Evolutionary conservation across 129 eudicot genomes (phyloP), one percentile per base, ranked within the genome.

Genomic region (Silybum marianum): DNA sequence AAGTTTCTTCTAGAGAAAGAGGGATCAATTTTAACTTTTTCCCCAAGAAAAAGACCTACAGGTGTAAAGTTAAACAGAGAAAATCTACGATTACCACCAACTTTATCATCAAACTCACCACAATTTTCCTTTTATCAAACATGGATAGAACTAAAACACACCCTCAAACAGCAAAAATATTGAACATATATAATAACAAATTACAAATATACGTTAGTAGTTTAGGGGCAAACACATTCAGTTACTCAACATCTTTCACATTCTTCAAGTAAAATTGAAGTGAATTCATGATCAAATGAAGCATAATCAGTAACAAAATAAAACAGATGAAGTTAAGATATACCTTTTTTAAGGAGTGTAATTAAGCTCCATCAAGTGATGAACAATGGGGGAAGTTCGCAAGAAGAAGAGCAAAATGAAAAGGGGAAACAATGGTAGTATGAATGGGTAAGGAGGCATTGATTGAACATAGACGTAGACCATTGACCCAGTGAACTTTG

Each of bases 241-340:
- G 66, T 72, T 7, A 9, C 22, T 63, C 28, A 72, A 72, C 38
- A 40, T 22, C 13, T 10, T 74, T 46, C 30, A 25, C 40, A 48
- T 23, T 25, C 12, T 18, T 48, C 30, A 25, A 23, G 38, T 48
- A 48, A 14, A 54, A 3, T 54, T 58, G 66, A 58, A 58, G 66
- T 58, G 66, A 58, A 22, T 58, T 58, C 23, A 58, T 58, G 66
- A 58, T 58, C 66, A 58, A 58, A 58, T n/a, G 66, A 58, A 58
- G 66, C 66, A 58, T 58, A 58, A 58, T 58, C 66, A 58, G 23
- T 58, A 58, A 58, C 66, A 18, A n/a, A 58, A 1, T 14, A 25
- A 28, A 28, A 28, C 19, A 78, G 68, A 78, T 40, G 69, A 78
- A 68, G 51, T 24, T 69, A 38, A 69, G 34, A 22, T 34, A 78